Evolutionary conservation across 768 basidiomycete genomes (phyloP).

Genomic region (Suillus lakei): DNA sequence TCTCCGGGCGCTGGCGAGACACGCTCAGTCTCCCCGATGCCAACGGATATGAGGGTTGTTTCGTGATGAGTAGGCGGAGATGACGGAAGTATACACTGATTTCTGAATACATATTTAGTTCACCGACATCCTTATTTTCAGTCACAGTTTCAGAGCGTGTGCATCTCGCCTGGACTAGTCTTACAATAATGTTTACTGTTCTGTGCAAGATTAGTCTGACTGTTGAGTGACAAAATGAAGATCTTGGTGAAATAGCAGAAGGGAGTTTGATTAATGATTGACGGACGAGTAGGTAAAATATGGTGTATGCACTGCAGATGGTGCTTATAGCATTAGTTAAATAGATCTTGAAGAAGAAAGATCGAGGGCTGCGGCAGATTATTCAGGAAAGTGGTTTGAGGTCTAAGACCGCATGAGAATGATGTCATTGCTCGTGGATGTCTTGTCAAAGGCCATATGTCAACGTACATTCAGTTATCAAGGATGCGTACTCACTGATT

Average conservation of each 20-base stretch:
- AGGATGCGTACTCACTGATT: neutral
- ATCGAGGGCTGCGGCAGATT: neutral
- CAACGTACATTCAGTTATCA: neutral
- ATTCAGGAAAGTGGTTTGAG: neutral
- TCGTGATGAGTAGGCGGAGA: conserved; percentile 71
- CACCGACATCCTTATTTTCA: neutral
- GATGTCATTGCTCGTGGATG: neutral
- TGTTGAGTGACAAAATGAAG: neutral
- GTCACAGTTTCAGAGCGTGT: neutral
- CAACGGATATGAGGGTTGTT: conserved; percentile 86
- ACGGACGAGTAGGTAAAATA: neutral
- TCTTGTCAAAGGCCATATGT: neutral
- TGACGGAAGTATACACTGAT: conserved; percentile 27
- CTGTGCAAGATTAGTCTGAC: neutral
- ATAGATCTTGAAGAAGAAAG: neutral
- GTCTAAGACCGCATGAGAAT: neutral
- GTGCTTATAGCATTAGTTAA: neutral
- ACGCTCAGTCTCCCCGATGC: conserved; percentile 66
- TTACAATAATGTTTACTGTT: neutral
- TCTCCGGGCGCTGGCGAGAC: conserved; percentile 89
- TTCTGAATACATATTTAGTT: neutral
- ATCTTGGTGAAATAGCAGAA: neutral
- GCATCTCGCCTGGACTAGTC: neutral
- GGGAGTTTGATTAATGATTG: neutral
- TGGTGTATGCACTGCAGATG: neutral